phyloP scores from a whole-genome alignment of 1,284 basidiomycete genomes.

The Ustilago bromivora region DNA sequence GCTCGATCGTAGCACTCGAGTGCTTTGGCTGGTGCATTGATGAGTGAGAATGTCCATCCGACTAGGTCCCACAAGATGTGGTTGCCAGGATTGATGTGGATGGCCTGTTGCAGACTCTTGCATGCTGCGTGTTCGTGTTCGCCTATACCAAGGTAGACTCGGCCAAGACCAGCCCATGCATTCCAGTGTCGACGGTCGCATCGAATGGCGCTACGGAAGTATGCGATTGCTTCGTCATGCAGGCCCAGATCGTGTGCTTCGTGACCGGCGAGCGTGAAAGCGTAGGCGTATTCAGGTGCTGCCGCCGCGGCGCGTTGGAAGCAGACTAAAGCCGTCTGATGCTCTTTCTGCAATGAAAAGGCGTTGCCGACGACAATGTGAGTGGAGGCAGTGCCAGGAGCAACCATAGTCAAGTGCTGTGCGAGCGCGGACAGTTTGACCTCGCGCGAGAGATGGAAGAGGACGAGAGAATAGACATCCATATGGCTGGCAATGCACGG shows the following conservation, averaged over 20 bases:
- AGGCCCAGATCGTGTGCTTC: slow-evolving; percentile 64
- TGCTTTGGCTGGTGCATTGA: slow-evolving; percentile 35
- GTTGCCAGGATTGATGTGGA: slow-evolving; percentile 57
- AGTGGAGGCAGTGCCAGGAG: slow-evolving; percentile 51
- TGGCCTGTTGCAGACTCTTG: slow-evolving; percentile 59
- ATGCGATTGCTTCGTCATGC: slow-evolving; percentile 59
- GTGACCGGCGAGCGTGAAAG: slow-evolving; percentile 67
- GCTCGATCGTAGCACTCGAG: slow-evolving; percentile 45
- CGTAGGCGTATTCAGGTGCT: slow-evolving; percentile 65
- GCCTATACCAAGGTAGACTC: slow-evolving; percentile 56
- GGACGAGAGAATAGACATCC: slow-evolving; percentile 67
- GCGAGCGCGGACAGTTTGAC: slow-evolving; percentile 63
- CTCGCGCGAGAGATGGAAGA: slow-evolving; percentile 68
- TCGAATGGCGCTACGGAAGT: slow-evolving; percentile 63
- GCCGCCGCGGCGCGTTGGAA: slow-evolving; percentile 63
- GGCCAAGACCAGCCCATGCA: slow-evolving; percentile 64
- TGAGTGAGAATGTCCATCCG: slow-evolving; percentile 53
- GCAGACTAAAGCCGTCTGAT: slow-evolving; percentile 61
- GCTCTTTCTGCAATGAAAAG: slow-evolving; percentile 65
- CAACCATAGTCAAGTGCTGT: slow-evolving; percentile 57
- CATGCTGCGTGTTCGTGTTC: slow-evolving; percentile 56
- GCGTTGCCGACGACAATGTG: slow-evolving; percentile 67
- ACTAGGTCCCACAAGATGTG: slow-evolving; percentile 64
- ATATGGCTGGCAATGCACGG: slow-evolving; percentile 58
- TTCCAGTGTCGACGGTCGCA: slow-evolving; percentile 67